These are phyloP conservation scores for Camellia oleifera DNA, from an alignment of 179 eudicot genomes.

Conservation along the genomic window DNA sequence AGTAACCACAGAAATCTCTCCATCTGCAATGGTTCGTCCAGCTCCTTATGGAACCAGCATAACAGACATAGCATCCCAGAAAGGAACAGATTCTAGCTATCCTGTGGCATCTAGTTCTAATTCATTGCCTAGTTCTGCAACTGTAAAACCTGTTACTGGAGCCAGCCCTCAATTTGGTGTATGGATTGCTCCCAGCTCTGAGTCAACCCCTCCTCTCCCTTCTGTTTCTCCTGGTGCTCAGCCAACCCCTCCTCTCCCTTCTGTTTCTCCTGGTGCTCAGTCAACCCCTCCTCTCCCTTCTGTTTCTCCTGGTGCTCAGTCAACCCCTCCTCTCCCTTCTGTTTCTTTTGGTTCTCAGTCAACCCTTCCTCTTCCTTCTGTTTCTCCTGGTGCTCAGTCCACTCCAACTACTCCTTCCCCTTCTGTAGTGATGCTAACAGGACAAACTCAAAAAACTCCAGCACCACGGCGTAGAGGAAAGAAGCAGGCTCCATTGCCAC, in stretches of 20 bases:
- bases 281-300: conserved; percentile 14
- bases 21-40: conserved; percentile 31
- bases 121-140: conserved; percentile 25
- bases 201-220: conserved; percentile 27
- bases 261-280: too few species aligned
- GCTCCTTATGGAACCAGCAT: conserved; percentile 30
- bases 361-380: conserved; percentile 12
- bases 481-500: conserved; percentile 35
- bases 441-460: conserved; percentile 53
- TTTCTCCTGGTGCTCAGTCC: conserved; percentile 26
- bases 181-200: conserved; percentile 34
- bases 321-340: conserved; percentile 24
- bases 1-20: conserved; percentile 29
- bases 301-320: conserved; percentile 20
- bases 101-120: conserved; percentile 26
- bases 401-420: conserved; percentile 23
- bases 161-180: conserved; percentile 31
- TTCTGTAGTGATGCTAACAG: conserved; percentile 37
- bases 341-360: conserved; percentile 22
- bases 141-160: conserved; percentile 30
- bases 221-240: conserved; percentile 26
- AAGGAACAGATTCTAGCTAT: conserved; percentile 22
- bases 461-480: conserved; percentile 64
- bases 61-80: conserved; percentile 22
- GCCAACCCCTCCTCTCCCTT: conserved; percentile 12